phyloP scores from a whole-genome alignment of 805 yeast species.

The Schizosaccharomyces lindneri region DNA sequence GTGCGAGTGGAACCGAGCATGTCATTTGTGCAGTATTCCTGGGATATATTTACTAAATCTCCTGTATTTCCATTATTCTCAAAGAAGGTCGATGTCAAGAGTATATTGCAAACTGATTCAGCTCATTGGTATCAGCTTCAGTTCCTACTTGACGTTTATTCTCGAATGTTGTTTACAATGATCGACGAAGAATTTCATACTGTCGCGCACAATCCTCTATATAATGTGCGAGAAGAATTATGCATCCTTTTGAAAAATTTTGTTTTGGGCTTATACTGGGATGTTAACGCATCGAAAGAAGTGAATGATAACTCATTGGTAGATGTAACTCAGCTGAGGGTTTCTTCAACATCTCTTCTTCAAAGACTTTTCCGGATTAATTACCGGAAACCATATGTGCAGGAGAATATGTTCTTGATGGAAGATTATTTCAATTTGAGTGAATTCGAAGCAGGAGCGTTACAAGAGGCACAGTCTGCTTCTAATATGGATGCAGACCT shows the following conservation, averaged over 20 bases:
- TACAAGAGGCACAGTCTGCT: constrained; percentile 18
- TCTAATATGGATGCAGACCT: neutral
- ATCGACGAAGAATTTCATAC: constrained; percentile 36
- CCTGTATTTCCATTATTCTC: neutral
- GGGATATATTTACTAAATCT: neutral
- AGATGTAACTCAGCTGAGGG: constrained; percentile 8
- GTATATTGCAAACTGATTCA: neutral
- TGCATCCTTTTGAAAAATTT: constrained; percentile 25
- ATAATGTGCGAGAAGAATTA: constrained; percentile 19
- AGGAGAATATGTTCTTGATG: constrained; percentile 30
- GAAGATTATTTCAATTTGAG: constrained; percentile 14
- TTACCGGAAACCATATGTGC: constrained; percentile 30
- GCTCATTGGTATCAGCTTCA: constrained; percentile 16
- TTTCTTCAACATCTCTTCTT: constrained; percentile 25
- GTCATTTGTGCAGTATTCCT: neutral
- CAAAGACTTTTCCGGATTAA: constrained; percentile 44
- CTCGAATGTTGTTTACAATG: constrained; percentile 41
- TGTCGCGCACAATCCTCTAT: constrained; percentile 18
- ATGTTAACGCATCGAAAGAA: constrained; percentile 5
- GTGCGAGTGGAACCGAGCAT: neutral
- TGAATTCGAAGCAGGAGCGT: constrained; percentile 18
- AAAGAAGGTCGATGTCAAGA: neutral
- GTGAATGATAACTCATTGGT: neutral
- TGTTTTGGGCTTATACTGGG: constrained; percentile 26
- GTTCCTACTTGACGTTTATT: constrained; percentile 34